Percentiles rank a stretch among this genome's conserved stretches.
These are phyloP conservation scores for Nyctanthes arbortristis DNA, from an alignment of 257 asterid genomes.

Conservation along the genomic window DNA sequence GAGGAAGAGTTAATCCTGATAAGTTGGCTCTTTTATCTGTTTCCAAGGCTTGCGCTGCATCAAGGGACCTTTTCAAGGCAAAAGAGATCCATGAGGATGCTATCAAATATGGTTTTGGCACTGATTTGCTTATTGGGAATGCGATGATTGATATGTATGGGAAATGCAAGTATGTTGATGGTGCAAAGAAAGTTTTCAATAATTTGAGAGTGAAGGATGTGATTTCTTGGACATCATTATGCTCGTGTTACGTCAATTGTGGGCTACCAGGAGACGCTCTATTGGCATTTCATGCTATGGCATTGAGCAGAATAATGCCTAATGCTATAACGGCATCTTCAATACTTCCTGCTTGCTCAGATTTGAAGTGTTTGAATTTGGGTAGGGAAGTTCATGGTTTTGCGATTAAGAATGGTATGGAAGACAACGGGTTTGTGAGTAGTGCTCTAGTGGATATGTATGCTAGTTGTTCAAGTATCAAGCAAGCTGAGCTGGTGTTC, in stretches of 20 bases:
- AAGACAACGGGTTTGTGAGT: conserved; percentile 51
- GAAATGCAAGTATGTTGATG: conserved; percentile 55
- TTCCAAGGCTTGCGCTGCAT: conserved; percentile 29
- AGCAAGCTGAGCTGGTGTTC: conserved; percentile 55
- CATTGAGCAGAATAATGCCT: conserved; percentile 44
- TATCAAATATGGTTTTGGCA: conserved; percentile 28
- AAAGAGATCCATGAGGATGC: conserved; percentile 62
- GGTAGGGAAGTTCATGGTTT: conserved; percentile 66
- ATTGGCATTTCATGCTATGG: conserved; percentile 51
- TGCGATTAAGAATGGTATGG: conserved; percentile 55
- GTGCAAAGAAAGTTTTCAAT: conserved; percentile 55
- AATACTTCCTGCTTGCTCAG: conserved; percentile 71
- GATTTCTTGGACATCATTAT: conserved; percentile 72
- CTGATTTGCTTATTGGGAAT: conserved; percentile 65
- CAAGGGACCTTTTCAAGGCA: conserved; percentile 50
- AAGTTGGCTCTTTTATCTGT: conserved; percentile 29
- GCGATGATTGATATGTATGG: conserved; percentile 71
- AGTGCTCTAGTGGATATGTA: conserved; percentile 76
- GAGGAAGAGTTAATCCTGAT: conserved; percentile 26
- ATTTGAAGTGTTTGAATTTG: conserved; percentile 45
- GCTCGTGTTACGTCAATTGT: conserved; percentile 62
- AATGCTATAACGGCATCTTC: conserved; percentile 61
- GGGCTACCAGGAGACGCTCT: conserved; percentile 51
- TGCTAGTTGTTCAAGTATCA: conserved; percentile 61
- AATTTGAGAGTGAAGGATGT: conserved; percentile 52